Base-by-base conservation (phyloP, 352 stramenopile species). In the Globisporangium mamillatum region DNA sequence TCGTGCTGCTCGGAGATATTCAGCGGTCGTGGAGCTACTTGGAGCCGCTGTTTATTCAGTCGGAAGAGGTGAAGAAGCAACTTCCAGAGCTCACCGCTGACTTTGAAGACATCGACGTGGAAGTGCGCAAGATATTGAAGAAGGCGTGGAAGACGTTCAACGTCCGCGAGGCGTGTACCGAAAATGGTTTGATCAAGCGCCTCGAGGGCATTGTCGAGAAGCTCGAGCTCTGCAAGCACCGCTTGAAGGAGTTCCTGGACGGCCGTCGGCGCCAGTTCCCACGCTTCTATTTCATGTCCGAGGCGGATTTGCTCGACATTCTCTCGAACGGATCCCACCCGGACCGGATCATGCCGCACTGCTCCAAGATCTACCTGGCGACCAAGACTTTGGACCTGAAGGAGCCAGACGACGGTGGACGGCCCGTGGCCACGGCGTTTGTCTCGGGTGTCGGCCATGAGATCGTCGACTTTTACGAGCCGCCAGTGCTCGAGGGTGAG, bases 1-100 rank as follows among this genome's bases (percentile, higher is more conserved):
- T 98, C 12, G 77, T 95, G 0, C 81, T 98, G 9, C 72, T 99
- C n/a, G 87, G 88, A 12, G 94, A 98, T 64, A 99, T 99, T 41
- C 96, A 99, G 75, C 82, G 94, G 18, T 98, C 91, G 22, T 99
- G 96, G 96, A 98, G 89, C 54, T 99, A 98, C 71, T 71, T 99
- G 22, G 96, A 98, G 72, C 95, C 95, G 24, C 79, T 99, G 8
- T 99, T 99, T 64, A 97, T 98, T 63, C 86, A 95, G 62, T 98
- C 92, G 0, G 96, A 99, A 72, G 96, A 99, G 81, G 96, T 99
- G 16, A 98, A 98, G 67, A 92, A 96, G 57, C 95, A 98, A 64
- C 78, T 99, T 4, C 96, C 96, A 2, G 93, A 98, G 70, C 80
- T 98, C 64, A 97, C 95, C 0, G 82, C 91, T 4, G 88, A 97